These are phyloP conservation scores for Lenzites betulinus DNA, from an alignment of 768 basidiomycete genomes.

Conservation along the genomic window DNA sequence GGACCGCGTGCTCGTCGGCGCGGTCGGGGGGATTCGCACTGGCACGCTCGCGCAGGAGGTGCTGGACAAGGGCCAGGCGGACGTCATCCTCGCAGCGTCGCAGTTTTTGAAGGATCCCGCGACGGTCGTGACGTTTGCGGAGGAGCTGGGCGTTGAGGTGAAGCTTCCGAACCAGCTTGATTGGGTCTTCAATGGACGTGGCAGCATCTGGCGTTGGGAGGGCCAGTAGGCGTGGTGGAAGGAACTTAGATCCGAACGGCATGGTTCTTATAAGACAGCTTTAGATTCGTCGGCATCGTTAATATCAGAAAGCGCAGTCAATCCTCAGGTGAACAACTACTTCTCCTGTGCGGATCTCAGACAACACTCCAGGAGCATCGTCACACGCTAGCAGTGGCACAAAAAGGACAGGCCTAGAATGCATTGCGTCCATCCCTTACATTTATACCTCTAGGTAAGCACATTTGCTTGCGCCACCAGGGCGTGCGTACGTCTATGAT, in stretches of 20 bases:
- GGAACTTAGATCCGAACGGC: not conserved
- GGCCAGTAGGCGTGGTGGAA: not conserved
- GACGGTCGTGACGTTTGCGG: slow-evolving; percentile 46
- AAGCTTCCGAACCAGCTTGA: slow-evolving; percentile 50
- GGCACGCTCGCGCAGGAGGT: slow-evolving; percentile 57
- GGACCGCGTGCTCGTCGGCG: slow-evolving; percentile 46
- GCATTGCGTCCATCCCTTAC: too few species aligned
- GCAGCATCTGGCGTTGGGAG: not conserved
- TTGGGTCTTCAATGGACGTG: slow-evolving; percentile 43
- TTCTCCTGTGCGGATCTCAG: too few species aligned
- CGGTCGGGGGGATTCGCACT: slow-evolving; percentile 58
- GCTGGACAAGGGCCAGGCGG: slow-evolving; percentile 58
- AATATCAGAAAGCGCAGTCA: too few species aligned
- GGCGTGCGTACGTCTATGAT: not conserved
- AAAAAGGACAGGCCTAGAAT: too few species aligned
- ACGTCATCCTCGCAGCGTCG: slow-evolving; percentile 40
- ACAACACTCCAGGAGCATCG: too few species aligned
- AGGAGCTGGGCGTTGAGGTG: slow-evolving; percentile 51
- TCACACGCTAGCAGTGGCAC: too few species aligned
- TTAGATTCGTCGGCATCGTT: too few species aligned
- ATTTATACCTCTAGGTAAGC: too few species aligned
- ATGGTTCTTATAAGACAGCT: too few species aligned
- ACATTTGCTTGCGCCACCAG: too few species aligned
- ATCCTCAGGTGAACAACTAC: too few species aligned
- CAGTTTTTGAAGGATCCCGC: slow-evolving; percentile 60